Base-by-base conservation (phyloP, 2,329 filamentous ascomycete species). In the Fusarium scirpi region DNA sequence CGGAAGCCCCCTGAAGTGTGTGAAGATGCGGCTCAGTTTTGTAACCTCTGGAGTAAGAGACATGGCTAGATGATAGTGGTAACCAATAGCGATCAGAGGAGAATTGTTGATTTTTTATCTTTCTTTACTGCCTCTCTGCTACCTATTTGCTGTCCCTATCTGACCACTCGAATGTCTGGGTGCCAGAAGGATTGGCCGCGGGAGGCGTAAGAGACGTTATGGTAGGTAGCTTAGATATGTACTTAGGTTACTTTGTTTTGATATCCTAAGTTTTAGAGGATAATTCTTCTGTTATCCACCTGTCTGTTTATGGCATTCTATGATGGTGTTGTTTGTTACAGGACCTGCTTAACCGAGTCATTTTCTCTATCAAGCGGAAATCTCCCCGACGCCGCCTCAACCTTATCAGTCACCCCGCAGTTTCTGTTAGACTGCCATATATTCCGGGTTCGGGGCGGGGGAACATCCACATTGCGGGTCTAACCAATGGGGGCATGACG, bases 391-490 rank as follows among this genome's bases (percentile, higher is more conserved):
- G 40, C 27, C 20, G 55, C 69, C 69, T 45, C 43, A 72, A 72
- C 67, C 58, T 69, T 71, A 67, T 73, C 71, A 75, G 64, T 58
- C 63, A 71, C 70, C 72, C 72, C 72, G 70, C 73, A 58, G 72
- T 72, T 52, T 63, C 22, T 22, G 22, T 22, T 22, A 22, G 22
- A 22, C 22, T 22, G 22, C 22, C 22, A 22, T 22, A 22, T 22
- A 22, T 22, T 24, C 61, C 49, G 41, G 46, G 51, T 48, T 67
- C 13, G 13, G 49, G 49, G 65, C 54, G 65, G 69, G 68, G 65
- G 51, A 69, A 40, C 32, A 45, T 45, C 49, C 49, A 52, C 34
- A 27, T 52, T 52, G 34, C 46, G 56, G 60, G 27, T 24, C 67
- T n/a, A 71, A 52, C 67, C 59, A 70, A 44, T 62, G 60, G 40